phyloP scores from a whole-genome alignment of 768 basidiomycete species.

The Rhodocollybia butyracea region DNA sequence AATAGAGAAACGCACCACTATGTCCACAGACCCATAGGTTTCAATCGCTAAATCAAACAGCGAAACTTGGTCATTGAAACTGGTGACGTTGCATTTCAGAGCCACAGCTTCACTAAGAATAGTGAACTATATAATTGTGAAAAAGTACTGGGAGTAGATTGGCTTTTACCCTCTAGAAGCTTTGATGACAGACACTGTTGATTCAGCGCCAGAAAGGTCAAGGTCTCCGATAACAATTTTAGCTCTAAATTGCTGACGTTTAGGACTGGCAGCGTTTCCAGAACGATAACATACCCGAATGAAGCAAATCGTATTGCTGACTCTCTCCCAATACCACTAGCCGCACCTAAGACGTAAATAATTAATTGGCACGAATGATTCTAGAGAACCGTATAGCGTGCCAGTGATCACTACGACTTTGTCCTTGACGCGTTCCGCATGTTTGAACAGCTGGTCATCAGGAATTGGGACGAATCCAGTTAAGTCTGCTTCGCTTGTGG shows the following conservation, averaged over 20 bases:
- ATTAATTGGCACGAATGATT: not conserved
- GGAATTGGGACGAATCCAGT: conserved; percentile 10
- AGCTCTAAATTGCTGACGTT: conserved; percentile 18
- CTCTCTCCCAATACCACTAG: conserved; percentile 23
- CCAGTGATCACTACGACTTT: conserved; percentile 26
- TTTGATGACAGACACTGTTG: conserved; percentile 14
- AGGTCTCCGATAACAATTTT: conserved; percentile 28
- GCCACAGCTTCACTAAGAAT: conserved; percentile 4
- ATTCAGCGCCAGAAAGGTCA: conserved; percentile 18
- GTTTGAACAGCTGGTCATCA: conserved; percentile 19
- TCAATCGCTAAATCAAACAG: conserved; percentile 3
- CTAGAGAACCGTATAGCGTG: not conserved
- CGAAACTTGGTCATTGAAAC: conserved; percentile 1
- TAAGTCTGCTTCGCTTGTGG: not conserved
- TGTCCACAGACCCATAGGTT: conserved; percentile 3
- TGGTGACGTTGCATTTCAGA: conserved; percentile 3
- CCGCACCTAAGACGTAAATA: conserved; percentile 12
- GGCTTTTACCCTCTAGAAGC: conserved; percentile 18
- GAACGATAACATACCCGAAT: not conserved
- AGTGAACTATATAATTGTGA: not conserved
- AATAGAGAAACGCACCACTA: conserved; percentile 3
- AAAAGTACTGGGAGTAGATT: not conserved
- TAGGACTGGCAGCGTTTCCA: not conserved
- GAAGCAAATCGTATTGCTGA: conserved; percentile 21
- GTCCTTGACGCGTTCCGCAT: conserved; percentile 15